Evolutionary conservation across 2,329 filamentous ascomycete species (phyloP).

Genomic region (Tympanopsis confertula): DNA sequence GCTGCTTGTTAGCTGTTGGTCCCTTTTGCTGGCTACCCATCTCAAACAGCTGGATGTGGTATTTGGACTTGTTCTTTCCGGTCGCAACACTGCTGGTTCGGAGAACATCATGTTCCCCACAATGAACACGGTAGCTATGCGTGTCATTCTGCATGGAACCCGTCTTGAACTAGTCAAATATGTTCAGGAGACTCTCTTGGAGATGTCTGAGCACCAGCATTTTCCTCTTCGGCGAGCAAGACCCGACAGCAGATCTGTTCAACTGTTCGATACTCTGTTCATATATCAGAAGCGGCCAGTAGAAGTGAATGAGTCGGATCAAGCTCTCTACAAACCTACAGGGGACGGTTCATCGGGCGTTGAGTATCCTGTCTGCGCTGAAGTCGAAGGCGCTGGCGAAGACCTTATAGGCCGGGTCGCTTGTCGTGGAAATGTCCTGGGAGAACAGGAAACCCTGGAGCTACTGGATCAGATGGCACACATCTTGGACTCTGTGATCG

Average conservation of each 20-base stretch:
- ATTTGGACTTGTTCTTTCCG: constrained; percentile 75
- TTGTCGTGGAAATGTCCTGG: constrained; percentile 45
- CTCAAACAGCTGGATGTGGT: constrained; percentile 59
- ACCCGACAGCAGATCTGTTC: constrained; percentile 17
- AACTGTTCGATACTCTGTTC: constrained; percentile 44
- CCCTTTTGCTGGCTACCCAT: constrained; percentile 54
- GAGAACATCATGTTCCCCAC: constrained; percentile 69
- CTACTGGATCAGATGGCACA: constrained; percentile 49
- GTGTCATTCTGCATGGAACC: constrained; percentile 62
- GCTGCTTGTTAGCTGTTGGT: constrained; percentile 67
- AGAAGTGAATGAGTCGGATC: background rate
- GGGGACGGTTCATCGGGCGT: constrained; percentile 51
- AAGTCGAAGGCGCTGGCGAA: constrained; percentile 55
- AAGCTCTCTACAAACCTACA: constrained; percentile 29
- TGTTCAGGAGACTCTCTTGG: constrained; percentile 58
- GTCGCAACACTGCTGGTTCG: constrained; percentile 63
- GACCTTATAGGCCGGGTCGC: constrained; percentile 61
- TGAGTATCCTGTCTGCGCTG: constrained; percentile 73
- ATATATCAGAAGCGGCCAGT: constrained; percentile 32
- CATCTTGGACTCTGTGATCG: constrained; percentile 44
- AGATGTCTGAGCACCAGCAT: constrained; percentile 61
- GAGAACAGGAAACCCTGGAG: constrained; percentile 26
- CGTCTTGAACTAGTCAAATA: constrained; percentile 54
- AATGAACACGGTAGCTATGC: constrained; percentile 79
- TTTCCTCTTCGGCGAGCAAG: constrained; percentile 61